Percentiles rank a stretch among this genome's conserved stretches.
Conservation (phyloP, 2,329 filamentous ascomycete genomes). For the Trichoderma oligosporum region DNA sequence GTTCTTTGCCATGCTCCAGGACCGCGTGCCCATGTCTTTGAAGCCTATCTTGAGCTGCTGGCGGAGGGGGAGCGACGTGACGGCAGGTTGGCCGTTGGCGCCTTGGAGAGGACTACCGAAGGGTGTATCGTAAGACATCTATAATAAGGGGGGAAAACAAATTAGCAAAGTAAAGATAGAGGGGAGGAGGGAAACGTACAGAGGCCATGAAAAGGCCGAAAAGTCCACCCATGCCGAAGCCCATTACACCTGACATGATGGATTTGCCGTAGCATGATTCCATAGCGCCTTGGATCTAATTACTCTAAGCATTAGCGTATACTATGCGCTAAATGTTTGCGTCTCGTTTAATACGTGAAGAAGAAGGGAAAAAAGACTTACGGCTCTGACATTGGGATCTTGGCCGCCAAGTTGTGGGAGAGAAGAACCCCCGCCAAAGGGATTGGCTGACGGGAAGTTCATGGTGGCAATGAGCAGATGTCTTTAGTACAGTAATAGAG, state of each 20-base stretch:
- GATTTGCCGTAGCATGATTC: conserved; percentile 90
- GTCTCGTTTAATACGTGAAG: background rate
- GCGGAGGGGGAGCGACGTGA: conserved; percentile 68
- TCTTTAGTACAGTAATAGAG: background rate
- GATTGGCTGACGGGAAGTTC: conserved; percentile 38
- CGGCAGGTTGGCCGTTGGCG: conserved; percentile 34
- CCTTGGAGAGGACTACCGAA: conserved; percentile 54
- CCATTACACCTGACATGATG: conserved; percentile 84
- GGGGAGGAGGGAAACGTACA: conserved; percentile 51
- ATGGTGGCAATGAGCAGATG: conserved; percentile 26
- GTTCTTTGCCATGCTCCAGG: conserved; percentile 82
- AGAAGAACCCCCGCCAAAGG: conserved; percentile 25
- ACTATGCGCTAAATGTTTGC: background rate
- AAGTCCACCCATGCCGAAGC: conserved; percentile 86
- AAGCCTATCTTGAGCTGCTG: conserved; percentile 83
- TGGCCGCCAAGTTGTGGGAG: conserved; percentile 35
- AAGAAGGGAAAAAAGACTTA: conserved; percentile 29
- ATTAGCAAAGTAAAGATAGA: conserved; percentile 19
- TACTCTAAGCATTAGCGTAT: conserved; percentile 8
- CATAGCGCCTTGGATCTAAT: conserved; percentile 76
- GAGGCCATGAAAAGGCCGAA: conserved; percentile 99
- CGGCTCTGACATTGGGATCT: conserved; percentile 51
- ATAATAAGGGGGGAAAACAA: background rate
- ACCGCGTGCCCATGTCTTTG: conserved; percentile 88
- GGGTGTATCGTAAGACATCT: conserved; percentile 99